Conservation (phyloP, 1,284 basidiomycete genomes). For the Malassezia vespertilionis region DNA sequence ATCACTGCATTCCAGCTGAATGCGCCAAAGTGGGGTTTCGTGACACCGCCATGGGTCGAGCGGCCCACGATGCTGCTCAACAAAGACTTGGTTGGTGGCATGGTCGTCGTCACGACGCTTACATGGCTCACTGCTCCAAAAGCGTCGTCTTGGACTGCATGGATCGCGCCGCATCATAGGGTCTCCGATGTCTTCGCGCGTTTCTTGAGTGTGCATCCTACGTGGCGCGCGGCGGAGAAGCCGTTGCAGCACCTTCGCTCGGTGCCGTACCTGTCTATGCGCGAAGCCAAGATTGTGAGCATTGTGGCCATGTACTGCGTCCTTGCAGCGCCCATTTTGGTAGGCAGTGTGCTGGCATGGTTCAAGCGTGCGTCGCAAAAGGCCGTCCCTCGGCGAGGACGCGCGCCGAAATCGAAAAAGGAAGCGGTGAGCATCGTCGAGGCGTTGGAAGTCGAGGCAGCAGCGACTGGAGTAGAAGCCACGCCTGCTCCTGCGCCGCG, state of each 20-base stretch:
- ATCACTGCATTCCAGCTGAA: slow-evolving; percentile 28
- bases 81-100: slow-evolving; percentile 23
- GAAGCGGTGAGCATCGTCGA: not conserved
- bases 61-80: slow-evolving; percentile 20
- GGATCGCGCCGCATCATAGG: too few species aligned
- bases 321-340: not conserved
- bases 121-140: slow-evolving; percentile 4
- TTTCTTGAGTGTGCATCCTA: not conserved
- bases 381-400: not conserved
- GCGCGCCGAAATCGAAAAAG: not conserved
- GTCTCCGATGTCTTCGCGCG: not conserved
- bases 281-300: slow-evolving; percentile 14
- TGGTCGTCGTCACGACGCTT: slow-evolving; percentile 17
- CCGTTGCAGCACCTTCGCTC: not conserved
- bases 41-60: slow-evolving; percentile 25
- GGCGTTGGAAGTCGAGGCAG: not conserved
- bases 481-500: slow-evolving; percentile 1
- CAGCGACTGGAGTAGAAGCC: not conserved
- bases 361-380: too few species aligned
- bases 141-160: not conserved
- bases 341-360: not conserved
- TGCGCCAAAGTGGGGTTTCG: slow-evolving; percentile 24
- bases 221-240: not conserved
- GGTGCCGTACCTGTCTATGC: slow-evolving; percentile 12
- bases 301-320: not conserved